Conservation (phyloP, 164 flowering plant genomes). For the Sedum album region DNA sequence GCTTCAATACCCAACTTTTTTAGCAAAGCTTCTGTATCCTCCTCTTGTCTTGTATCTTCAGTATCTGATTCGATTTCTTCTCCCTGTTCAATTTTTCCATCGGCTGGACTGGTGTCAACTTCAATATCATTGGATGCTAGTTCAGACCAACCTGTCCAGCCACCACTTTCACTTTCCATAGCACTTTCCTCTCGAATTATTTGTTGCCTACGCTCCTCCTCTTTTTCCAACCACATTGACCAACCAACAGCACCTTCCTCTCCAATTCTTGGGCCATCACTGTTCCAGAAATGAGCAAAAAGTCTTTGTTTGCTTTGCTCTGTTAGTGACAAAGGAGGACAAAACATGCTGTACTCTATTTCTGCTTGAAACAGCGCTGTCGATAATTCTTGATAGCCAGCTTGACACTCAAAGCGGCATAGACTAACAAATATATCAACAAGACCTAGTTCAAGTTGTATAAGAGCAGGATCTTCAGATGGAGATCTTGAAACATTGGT, state of each 20-base stretch:
- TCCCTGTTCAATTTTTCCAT: constrained; percentile 22
- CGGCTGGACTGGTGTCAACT: constrained; percentile 13
- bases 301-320: constrained; percentile 76
- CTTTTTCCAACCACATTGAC: constrained; percentile 85
- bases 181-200: constrained; percentile 33
- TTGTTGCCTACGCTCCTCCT: constrained; percentile 73
- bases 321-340: constrained; percentile 61
- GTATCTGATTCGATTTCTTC: constrained; percentile 36
- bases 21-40: constrained; percentile 68
- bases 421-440: constrained; percentile 76
- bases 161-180: constrained; percentile 50
- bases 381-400: constrained; percentile 89
- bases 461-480: constrained; percentile 25
- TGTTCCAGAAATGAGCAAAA: constrained; percentile 92
- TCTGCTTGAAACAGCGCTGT: constrained; percentile 89
- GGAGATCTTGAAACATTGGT: constrained; percentile 20
- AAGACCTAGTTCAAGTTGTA: constrained; percentile 63
- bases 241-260: constrained; percentile 96
- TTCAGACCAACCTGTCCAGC: constrained; percentile 96
- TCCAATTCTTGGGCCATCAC: constrained; percentile 77
- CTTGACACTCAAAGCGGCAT: constrained; percentile 92
- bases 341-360: constrained; percentile 75
- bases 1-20: constrained; percentile 70
- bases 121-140: constrained; percentile 30
- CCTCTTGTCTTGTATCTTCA: constrained; percentile 39